Evolutionary conservation across 2,329 filamentous ascomycete genomes (phyloP), one percentile per base, ranked within the genome.

Genomic region (Diaporthe sp.): DNA sequence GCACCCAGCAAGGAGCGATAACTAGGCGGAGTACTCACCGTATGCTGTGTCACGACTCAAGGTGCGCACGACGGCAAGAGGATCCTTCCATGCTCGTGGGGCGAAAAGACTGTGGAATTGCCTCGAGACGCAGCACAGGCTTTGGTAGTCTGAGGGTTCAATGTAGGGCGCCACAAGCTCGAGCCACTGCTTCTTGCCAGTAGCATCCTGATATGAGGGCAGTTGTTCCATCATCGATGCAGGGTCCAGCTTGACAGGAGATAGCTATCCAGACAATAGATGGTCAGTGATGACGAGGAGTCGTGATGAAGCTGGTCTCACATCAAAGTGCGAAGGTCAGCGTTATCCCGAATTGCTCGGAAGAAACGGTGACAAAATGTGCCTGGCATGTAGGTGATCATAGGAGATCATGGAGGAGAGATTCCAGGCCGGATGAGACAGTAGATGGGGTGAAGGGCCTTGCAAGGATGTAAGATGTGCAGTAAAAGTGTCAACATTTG

Each of bases 121-220:
- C 55, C 79, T 82, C 65, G 84, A 86, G 13, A 91, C 89, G 51
- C 86, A 85, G 79, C 88, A 90, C 58, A 90, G 85, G 10, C 81
- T 80, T 34, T 83, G 79, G 78, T 88, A 88, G 78, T 88, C 85
- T 8, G 79, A 74, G 57, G 84, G 78, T 2, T 81, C 79, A 62
- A 90, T 77, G 77, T 86, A 87, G 1, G 87, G 85, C 9, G 85
- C 87, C 17, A 86, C 86, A 5, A 91, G 77, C 42, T 81, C 81
- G 22, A 90, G 83, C 88, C 89, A 90, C 83, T 91, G 86, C 71
- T 80, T 79, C 13, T 80, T 82, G 10, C 83, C 79, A 3, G 84
- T 86, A 71, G 90, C 89, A 75, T 90, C 86, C 70, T 85, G 82
- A 80, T 92, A 92, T 0, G 90, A 89, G 1, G 90, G 89, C n/a